Conservation (phyloP, 2,329 filamentous ascomycete genomes). For the Hypoxylon sp. region DNA sequence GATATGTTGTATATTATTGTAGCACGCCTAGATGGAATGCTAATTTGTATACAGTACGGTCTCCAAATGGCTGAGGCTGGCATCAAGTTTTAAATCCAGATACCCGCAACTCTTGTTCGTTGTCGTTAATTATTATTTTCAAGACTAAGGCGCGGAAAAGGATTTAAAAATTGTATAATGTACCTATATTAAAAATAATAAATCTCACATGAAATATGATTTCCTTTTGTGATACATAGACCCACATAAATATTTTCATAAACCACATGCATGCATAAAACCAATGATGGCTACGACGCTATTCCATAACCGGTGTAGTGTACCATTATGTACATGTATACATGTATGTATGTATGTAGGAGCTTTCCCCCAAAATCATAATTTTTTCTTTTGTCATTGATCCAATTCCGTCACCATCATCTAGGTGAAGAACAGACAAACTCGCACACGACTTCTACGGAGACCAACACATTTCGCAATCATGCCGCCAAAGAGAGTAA, state of each 20-base stretch:
- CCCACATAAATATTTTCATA: not conserved
- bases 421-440: not conserved
- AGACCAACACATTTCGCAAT: conserved; percentile 12
- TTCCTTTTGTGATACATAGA: not conserved
- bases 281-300: not conserved
- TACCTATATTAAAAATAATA: too few species aligned
- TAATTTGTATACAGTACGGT: not conserved
- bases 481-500: conserved; percentile 76
- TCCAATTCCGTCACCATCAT: conserved; percentile 1
- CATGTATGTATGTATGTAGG: too few species aligned
- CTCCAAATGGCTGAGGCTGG: conserved; percentile 3
- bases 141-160: not conserved
- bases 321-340: too few species aligned
- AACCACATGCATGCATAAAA: not conserved
- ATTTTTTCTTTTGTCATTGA: not conserved
- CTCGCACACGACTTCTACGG: not conserved
- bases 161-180: not conserved
- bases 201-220: not conserved
- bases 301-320: not conserved
- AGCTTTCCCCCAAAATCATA: not conserved
- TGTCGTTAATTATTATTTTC: not conserved
- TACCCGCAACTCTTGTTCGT: not conserved
- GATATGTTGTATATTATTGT: conserved; percentile 47
- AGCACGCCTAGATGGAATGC: conserved; percentile 34
- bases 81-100: not conserved